phyloP scores from a whole-genome alignment of 768 basidiomycete genomes.

The Termitomyces sp. region DNA sequence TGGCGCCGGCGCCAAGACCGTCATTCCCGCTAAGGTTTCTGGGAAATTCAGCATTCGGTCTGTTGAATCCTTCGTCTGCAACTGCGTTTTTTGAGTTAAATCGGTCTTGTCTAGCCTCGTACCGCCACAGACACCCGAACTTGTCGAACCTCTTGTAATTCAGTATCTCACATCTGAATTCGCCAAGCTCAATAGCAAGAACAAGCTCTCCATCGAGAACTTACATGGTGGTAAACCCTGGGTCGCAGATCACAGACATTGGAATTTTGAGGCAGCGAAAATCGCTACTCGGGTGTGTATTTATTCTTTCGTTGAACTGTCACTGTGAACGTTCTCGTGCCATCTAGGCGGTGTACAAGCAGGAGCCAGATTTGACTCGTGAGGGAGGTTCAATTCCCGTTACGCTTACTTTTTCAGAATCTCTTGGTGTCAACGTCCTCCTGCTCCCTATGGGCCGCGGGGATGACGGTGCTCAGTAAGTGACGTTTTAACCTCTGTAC shows the following conservation, averaged over 20 bases:
- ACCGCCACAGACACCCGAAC: constrained; percentile 80
- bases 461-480: constrained; percentile 91
- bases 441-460: constrained; percentile 91
- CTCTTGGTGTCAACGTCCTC: constrained; percentile 79
- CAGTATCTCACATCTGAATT: constrained; percentile 75
- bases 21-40: constrained; percentile 84
- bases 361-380: constrained; percentile 76
- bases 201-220: constrained; percentile 64
- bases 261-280: constrained; percentile 89
- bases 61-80: constrained; percentile 6
- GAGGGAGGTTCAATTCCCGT: constrained; percentile 96
- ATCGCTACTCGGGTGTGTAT: constrained; percentile 69
- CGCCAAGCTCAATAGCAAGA: constrained; percentile 80
- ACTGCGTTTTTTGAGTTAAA: not conserved
- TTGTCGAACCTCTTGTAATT: constrained; percentile 64
- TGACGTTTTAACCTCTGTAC: constrained; percentile 9
- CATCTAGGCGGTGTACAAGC: constrained; percentile 53
- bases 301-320: not conserved
- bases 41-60: constrained; percentile 95
- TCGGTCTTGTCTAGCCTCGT: constrained; percentile 47
- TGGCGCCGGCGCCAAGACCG: constrained; percentile 79
- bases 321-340: not conserved
- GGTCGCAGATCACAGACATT: constrained; percentile 81
- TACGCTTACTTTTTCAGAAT: constrained; percentile 90
- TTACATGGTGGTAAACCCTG: constrained; percentile 86